Conservation (phyloP, 2,329 filamentous ascomycete species). For the Gaeumannomyces tritici region DNA sequence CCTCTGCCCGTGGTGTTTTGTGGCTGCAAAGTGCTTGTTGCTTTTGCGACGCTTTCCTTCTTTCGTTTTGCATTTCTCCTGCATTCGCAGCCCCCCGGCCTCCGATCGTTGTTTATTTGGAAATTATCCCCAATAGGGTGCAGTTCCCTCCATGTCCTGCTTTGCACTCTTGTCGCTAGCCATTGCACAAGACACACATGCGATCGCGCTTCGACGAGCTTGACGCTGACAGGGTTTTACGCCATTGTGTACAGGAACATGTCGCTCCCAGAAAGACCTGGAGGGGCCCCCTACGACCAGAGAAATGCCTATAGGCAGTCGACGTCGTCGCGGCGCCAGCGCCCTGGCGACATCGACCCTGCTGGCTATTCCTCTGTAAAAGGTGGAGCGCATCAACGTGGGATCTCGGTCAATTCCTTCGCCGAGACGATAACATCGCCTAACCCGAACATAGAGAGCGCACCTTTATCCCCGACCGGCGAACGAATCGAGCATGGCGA, state of each 20-base stretch:
- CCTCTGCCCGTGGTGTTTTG: neutral
- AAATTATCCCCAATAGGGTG: neutral
- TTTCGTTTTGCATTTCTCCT: neutral
- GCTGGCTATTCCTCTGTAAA: constrained; percentile 39
- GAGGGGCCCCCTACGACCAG: constrained; percentile 51
- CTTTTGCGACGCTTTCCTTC: neutral
- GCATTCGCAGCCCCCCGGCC: neutral
- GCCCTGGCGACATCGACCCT: constrained; percentile 62
- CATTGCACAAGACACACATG: neutral
- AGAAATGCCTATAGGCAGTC: constrained; percentile 59
- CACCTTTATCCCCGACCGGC: constrained; percentile 42
- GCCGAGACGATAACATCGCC: constrained; percentile 46
- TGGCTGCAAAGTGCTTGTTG: neutral
- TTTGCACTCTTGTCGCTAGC: neutral
- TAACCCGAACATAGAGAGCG: constrained; percentile 45
- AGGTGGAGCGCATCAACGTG: constrained; percentile 38
- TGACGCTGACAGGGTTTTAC: neutral
- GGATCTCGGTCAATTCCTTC: constrained; percentile 47
- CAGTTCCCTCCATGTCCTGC: neutral
- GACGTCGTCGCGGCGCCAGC: constrained; percentile 50
- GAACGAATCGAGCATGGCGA: constrained; percentile 14
- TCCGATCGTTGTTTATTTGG: neutral
- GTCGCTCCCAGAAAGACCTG: constrained; percentile 57
- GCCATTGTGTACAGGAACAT: constrained; percentile 31
- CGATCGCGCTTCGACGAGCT: neutral